Conservation (phyloP, 371 early-diverging fungal genomes). For the Fennellomyces sp. region DNA sequence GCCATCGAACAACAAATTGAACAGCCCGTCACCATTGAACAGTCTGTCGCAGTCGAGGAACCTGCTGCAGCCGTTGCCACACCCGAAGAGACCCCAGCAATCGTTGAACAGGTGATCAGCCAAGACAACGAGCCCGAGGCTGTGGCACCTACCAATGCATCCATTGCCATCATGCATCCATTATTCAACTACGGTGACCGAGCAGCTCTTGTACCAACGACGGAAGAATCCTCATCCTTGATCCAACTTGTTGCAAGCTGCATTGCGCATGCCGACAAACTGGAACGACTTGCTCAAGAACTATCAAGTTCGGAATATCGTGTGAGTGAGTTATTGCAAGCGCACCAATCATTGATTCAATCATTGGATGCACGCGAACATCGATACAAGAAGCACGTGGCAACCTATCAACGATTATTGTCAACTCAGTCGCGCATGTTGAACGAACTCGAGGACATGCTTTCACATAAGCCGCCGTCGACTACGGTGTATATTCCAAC, state of each 20-base stretch:
- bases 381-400: slow-evolving; percentile 9
- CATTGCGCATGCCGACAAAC: slow-evolving; percentile 12
- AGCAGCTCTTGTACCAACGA: slow-evolving; percentile 4
- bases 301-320: slow-evolving; percentile 10
- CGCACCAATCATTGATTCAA: slow-evolving; percentile 7
- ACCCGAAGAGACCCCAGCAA: background rate
- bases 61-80: too few species aligned
- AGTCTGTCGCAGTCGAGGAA: too few species aligned
- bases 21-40: too few species aligned
- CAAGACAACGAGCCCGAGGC: background rate
- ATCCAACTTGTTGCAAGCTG: slow-evolving; percentile 14
- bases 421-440: slow-evolving; percentile 16
- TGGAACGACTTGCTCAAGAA: slow-evolving; percentile 15
- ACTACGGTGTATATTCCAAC: background rate
- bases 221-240: background rate
- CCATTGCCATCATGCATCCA: slow-evolving; percentile 10
- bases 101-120: background rate
- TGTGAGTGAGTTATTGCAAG: slow-evolving; percentile 7
- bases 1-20: too few species aligned
- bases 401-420: slow-evolving; percentile 10
- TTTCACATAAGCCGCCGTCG: too few species aligned
- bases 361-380: slow-evolving; percentile 21
- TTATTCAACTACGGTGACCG: background rate
- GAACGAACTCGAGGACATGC: slow-evolving; percentile 8
- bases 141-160: background rate